Evolutionary conservation across 805 yeast species (phyloP), one percentile per base, ranked within the genome.

Genomic region (Wickerhamomyces bisporus): DNA sequence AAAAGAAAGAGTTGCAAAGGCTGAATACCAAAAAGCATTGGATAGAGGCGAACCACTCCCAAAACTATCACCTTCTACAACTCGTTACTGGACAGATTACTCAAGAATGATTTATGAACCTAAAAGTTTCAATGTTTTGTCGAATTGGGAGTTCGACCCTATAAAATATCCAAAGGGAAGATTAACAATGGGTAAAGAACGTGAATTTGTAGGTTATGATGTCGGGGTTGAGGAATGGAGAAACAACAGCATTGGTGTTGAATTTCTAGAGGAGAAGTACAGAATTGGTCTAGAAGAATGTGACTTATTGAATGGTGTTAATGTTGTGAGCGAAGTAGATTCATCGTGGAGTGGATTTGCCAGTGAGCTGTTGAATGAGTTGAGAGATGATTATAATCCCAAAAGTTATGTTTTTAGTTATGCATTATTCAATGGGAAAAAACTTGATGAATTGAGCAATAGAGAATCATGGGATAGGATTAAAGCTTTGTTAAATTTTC

Each of bases 301-400:
- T 55, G 97, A 93, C 56, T 58, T 66, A 20, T 53, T 89, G 15
- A 75, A 72, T 38, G 96, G 96, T 1, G 41, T 93, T 9, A 84
- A 83, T 47, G 35, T 86, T 0, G 52, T 80, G 3, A 73, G 83
- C 0, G 96, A 88, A 36, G 47, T 81, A 3, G 95, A 86, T 53
- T 69, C 77, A 17, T 84, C 82, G 0, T 91, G 98, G 98, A 82
- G 87, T 34, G 95, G 95, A 0, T 77, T 84, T 48, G 59, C 85
- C 5, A 56, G 62, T 29, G 67, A 68, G 32, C 47, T 79, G 44
- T 41, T 88, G 18, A 50, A 61, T n/a, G 71, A 68, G 7, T 35
- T 88, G 15, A 66, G 75, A 39, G 96, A 89, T 54, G 94, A 86
- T 49, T 81, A 73, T 48, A 64, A 80, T 13, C 71, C 80, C 2